Base-by-base conservation (phyloP, 768 basidiomycete species). In the Clathrus columnatus region DNA sequence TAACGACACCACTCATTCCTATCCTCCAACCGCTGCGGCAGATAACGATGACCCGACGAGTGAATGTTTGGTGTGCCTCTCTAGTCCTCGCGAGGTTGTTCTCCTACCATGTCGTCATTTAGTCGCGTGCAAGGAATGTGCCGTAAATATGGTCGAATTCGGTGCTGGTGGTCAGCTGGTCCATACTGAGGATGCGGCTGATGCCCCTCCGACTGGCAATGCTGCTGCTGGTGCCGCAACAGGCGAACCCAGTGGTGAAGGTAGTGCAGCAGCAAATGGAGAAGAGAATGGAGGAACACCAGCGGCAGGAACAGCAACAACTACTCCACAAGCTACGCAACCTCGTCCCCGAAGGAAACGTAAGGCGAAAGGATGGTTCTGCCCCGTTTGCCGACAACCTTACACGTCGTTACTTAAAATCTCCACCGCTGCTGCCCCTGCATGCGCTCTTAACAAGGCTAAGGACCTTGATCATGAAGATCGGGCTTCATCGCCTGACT, bases 361-460 rank as follows among this genome's bases (percentile, higher is more conserved):
- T 61, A 94, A 91, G 72, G 87, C 91, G 0, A 97, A 97, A 70
- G 93, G 93, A 5, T 97, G 93, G 93, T 91, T 87, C 77, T 97
- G 93, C 67, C 93, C 93, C 26, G 90, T 97, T 48, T 95, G 93
- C 68, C 80, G 93, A 61, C 92, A 93, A 76, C 91, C 91, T 10
- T 95, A 95, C 63, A 92, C 91, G 0, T 92, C 91, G 0, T 75
- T 94, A 30, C 70, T 95, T 21, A 78, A 91, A 42, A 83, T 95
- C 50, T 89, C 90, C 3, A 86, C 87, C 1, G 36, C 14, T 11
- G 72, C 73, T 5, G 77, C 83, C 4, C 83, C 84, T 10, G n/a
- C 10, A 16, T 24, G 21, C 21, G 46, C 46, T 23, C 46, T 14
- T 14, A 28, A 14, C 46, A 47, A 47, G 46, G 2, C 49, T 20